These are phyloP conservation scores for Pseudogymnoascus sp. DNA, from an alignment of 2,329 filamentous ascomycete species.

Conservation along the genomic window DNA sequence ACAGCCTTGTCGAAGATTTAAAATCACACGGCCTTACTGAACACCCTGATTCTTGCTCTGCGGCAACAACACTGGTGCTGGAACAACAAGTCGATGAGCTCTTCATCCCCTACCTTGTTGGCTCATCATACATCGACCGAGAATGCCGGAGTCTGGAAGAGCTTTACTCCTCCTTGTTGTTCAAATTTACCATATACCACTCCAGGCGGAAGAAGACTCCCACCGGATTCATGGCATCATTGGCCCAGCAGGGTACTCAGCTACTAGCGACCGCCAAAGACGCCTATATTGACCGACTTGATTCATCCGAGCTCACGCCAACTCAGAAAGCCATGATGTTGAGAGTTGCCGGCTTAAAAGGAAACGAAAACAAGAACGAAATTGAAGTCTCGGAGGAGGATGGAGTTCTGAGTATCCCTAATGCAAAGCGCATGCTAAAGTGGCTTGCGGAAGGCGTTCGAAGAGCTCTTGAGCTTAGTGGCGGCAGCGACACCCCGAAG, in stretches of 20 bases:
- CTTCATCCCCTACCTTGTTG: slow-evolving; percentile 64
- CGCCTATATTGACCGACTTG: slow-evolving; percentile 80
- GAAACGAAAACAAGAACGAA: slow-evolving; percentile 71
- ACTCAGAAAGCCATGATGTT: slow-evolving; percentile 89
- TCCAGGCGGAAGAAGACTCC: slow-evolving; percentile 80
- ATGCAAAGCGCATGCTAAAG: slow-evolving; percentile 95
- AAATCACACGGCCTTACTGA: slow-evolving; percentile 94
- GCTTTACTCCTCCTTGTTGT: slow-evolving; percentile 81
- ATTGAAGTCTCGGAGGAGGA: slow-evolving; percentile 90
- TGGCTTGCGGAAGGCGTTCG: slow-evolving; percentile 96
- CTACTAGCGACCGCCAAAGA: slow-evolving; percentile 82
- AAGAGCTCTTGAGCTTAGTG: slow-evolving; percentile 82
- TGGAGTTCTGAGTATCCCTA: slow-evolving; percentile 72
- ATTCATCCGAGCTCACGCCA: slow-evolving; percentile 78
- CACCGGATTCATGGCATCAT: slow-evolving; percentile 84
- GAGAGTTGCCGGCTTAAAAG: slow-evolving; percentile 73
- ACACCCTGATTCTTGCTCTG: slow-evolving; percentile 84
- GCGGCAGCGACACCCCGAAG: slow-evolving; percentile 82
- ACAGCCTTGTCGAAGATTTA: slow-evolving; percentile 79
- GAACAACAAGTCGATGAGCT: slow-evolving; percentile 72
- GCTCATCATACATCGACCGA: slow-evolving; percentile 64
- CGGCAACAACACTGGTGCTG: slow-evolving; percentile 71
- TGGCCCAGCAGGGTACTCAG: slow-evolving; percentile 85
- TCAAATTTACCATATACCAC: slow-evolving; percentile 97
- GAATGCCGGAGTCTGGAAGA: slow-evolving; percentile 68